Evolutionary conservation across 768 basidiomycete species (phyloP), one percentile per base, ranked within the genome.

Genomic region (Termitomyces sp.): DNA sequence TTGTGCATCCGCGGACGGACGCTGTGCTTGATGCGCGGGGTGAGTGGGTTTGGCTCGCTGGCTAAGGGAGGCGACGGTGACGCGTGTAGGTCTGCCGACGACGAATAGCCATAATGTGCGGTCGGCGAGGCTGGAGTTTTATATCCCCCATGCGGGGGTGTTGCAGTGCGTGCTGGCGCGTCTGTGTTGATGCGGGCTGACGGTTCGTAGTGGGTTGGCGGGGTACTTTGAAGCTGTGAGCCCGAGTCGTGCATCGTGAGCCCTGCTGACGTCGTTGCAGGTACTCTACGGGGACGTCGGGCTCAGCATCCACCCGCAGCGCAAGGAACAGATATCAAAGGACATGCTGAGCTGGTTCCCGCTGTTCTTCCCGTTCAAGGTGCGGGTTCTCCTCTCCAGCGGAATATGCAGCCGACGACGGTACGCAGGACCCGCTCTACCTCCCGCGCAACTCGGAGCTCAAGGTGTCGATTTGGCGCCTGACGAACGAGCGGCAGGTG

Each of bases 321-420:
- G 87, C 49, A 92, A 90, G 68, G 88, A 92, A 28, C 78, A 83
- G 47, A 79, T 95, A 54, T 94, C 93, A 8, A 94, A 92, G 65
- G 88, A 98, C 64, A 99, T 99, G 97, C 78, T 98, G 65, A 98
- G 95, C 68, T 99, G 97, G 97, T 99, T 99, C 75, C 97, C 97
- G 0, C 73, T 98, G 20, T 97, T 93, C 74, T 96, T 99, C 73
- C 97, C 97, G 2, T 84, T 98, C 69, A 89, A 86, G 72, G 94
- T 56, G 29, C 3, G 39, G 36, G 54, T n/a, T 59, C 58, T 55
- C 22, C n/a, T 53, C 36, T 5, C 34, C n/a, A n/a, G n/a, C n/a
- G n/a, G n/a, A n/a, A n/a, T 22, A 26, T 56, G 7, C 33, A 36
- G 13, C 20, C 18, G 39, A 55, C 13, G 15, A n/a, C 20, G 20